Percentiles rank a stretch among this genome's conserved stretches.
Evolutionary conservation across 768 basidiomycete genomes (phyloP).

Genomic region (Tricholoma terreum): DNA sequence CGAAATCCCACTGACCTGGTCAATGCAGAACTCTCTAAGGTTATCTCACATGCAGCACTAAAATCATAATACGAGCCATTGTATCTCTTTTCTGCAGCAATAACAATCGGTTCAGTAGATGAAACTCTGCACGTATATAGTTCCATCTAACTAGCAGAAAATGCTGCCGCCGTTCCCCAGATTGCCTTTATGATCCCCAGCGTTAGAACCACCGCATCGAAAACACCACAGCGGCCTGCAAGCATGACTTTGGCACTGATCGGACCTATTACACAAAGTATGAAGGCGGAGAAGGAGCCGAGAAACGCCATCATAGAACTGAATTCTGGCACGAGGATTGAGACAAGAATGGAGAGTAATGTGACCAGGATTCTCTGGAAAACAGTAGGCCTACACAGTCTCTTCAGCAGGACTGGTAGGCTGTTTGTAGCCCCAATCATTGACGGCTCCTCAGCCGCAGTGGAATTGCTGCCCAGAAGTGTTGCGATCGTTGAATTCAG

Average conservation of each 20-base stretch:
- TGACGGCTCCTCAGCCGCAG: slow-evolving; percentile 32
- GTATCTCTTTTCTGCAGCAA: background rate
- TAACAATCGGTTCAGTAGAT: background rate
- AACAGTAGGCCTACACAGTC: slow-evolving; percentile 31
- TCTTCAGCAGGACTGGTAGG: slow-evolving; percentile 33
- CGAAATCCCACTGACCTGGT: slow-evolving; percentile 9
- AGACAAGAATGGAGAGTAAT: slow-evolving; percentile 58
- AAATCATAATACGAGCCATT: slow-evolving; percentile 39
- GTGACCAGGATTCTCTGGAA: slow-evolving; percentile 61
- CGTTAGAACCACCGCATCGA: slow-evolving; percentile 55
- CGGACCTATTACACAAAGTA: slow-evolving; percentile 76
- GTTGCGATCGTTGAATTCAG: slow-evolving; percentile 82
- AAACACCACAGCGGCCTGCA: slow-evolving; percentile 40
- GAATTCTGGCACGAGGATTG: slow-evolving; percentile 78
- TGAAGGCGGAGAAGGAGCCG: slow-evolving; percentile 82
- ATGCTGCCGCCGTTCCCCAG: slow-evolving; percentile 74
- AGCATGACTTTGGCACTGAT: slow-evolving; percentile 67
- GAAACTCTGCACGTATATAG: background rate
- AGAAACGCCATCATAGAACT: slow-evolving; percentile 85
- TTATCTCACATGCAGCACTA: slow-evolving; percentile 65
- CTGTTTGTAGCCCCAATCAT: slow-evolving; percentile 25
- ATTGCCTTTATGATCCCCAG: slow-evolving; percentile 62
- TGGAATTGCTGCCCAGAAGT: slow-evolving; percentile 61
- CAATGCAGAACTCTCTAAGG: slow-evolving; percentile 63
- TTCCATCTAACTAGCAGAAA: slow-evolving; percentile 33